Evolutionary conservation across 1,284 basidiomycete genomes (phyloP), one percentile per base, ranked within the genome.

Genomic region (Mycocalia duriaeana): DNA sequence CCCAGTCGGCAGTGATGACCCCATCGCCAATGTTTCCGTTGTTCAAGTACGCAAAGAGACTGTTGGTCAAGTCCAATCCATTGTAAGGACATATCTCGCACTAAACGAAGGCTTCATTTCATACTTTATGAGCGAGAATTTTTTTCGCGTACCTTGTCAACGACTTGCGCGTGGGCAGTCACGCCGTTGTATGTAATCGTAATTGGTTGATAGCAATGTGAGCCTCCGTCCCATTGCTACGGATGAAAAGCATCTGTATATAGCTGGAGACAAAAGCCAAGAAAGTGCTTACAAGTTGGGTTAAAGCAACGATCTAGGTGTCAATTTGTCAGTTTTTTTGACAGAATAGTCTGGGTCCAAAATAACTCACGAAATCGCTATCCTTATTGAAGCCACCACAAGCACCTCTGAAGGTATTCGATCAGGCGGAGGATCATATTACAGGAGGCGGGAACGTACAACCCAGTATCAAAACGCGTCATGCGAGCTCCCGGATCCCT

Each of bases 181-280:
- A 77, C 79, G 37, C 80, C 82, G 44, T 72, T 61, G 63, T 76
- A 70, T 11, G 66, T 67, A 52, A 86, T 79, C 37, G 76, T 76
- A 53, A 86, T 72, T 45, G 56, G 65, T 54, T 78, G 63, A 55
- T 72, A 75, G 59, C 84, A 86, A 52, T 77, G 64, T 9, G 67
- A 55, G 28, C 72, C 74, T 25, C 54, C 57, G 44, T 57, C 59
- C 52, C 60, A 75, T 59, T 73, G 60, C 65, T 73, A 43, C 7
- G 36, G 18, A 11, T 7, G 18, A 19, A 8, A 38, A 38, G 8
- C 19, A 38, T 7, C 18, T 38, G 9, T n/a, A n/a, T n/a, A n/a
- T n/a, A n/a, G n/a, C n/a, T n/a, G n/a, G n/a, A n/a, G n/a, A n/a
- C n/a, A n/a, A n/a, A n/a, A n/a, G n/a, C n/a, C n/a, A n/a, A n/a